Base-by-base conservation (phyloP, 805 yeast species). In the Ogataea populi-albae region DNA sequence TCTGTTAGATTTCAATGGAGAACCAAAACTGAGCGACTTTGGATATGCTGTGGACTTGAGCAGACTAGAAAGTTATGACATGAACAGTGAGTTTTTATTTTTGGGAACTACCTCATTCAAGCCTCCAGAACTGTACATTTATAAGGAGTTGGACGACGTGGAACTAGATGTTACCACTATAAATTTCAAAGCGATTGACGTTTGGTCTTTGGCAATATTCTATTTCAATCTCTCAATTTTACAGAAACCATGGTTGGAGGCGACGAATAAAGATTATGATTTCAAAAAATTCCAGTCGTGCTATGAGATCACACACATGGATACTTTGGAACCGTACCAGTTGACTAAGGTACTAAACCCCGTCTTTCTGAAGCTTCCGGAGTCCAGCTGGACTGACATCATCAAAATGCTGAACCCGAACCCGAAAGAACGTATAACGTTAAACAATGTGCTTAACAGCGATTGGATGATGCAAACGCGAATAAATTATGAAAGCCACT, bases 71-170 rank as follows among this genome's bases (percentile, higher is more conserved):
- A 11, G 31, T 19, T 51, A 57, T 34, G 49, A 46, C 3, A 18
- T 53, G 7, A 34, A 43, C 1, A 43, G 45, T 15, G 46, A 43
- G 7, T 50, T 49, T 19, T 35, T 68, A 9, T 56, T 47, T 28
- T 55, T 71, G 42, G 81, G 81, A 2, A 75, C 81, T 1, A 62
- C 62, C 17, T 67, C 76, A 5, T 75, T 73, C 55, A 75, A 73
- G 46, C 71, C 80, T 0, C 81, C 81, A 0, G 81, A 75, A 46
- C 41, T 73, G 20, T 69, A 45, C 33, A 31, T 17, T 4, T 48
- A 34, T 27, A 43, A 37, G 17, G 32, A 32, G 5, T 27, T 34
- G 5, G 21, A 32, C 1, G 32, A 20, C 6, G 26, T 34, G 24
- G 34, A 39, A 4, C 57, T 41, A 30, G 47, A 22, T 26, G 24